Evolutionary conservation across 139 green algal species (phyloP), one percentile per base, ranked within the genome.

Genomic region (Eudorina sp.): DNA sequence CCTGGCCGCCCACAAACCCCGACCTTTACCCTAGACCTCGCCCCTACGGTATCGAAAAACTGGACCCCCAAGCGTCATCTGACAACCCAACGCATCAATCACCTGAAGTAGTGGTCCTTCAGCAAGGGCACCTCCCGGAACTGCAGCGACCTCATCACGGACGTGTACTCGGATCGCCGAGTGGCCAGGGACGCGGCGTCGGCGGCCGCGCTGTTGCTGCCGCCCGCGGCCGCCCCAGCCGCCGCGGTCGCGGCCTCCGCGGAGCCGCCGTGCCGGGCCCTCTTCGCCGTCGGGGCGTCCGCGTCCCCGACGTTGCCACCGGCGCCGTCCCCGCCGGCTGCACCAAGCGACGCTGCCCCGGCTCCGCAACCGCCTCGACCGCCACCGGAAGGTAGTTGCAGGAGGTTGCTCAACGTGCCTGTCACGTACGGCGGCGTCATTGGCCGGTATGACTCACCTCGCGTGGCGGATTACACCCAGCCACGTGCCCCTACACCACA

Each of bases 91-190:
- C n/a, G n/a, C n/a, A n/a, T 8, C 16, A n/a, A 29, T n/a, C 80
- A 77, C 60, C 60, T 62, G 80, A 77, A 77, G 80, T 86, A 86
- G 62, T 77, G 60, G 43, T 86, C 80, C 29, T 29, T 4, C 62
- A 79, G 19, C 46, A 88, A 66, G 0, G 6, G 9, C 31, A 80
- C 46, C 64, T 88, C 82, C 4, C 64, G 46, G 82, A 88, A 88
- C 82, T 88, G 82, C 64, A 88, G 66, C 64, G 46, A 34, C 46
- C 66, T 34, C 82, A 88, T 86, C 41, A 23, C 18, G 21, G 21
- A 31, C 41, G 48, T 18, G n/a, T 86, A 86, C 60, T 38, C 41
- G 43, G 55, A 74, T 27, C 58, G 58, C 55, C 60, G 81, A 29
- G 27, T 19, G 25, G 79, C 79, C 40, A 41, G 5, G 8, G 23